Conservation (phyloP, 768 basidiomycete genomes). For the Rhodotorula sphaerocarpa region DNA sequence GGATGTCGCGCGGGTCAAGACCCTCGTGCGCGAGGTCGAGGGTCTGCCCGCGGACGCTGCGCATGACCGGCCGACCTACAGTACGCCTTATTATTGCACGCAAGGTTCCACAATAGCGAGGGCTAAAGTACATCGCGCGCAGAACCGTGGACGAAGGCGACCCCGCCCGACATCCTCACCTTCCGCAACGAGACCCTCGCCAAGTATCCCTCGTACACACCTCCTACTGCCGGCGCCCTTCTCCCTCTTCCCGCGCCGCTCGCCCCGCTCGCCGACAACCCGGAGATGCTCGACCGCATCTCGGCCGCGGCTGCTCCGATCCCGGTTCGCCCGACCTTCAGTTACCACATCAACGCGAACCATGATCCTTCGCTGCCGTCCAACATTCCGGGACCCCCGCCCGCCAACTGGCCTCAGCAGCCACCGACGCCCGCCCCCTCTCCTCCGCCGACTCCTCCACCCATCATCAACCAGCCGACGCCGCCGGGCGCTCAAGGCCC, state of each 20-base stretch:
- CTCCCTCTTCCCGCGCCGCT: constrained; percentile 22
- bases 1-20: constrained; percentile 74
- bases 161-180: constrained; percentile 77
- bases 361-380: constrained; percentile 48
- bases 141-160: constrained; percentile 58
- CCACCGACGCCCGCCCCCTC: constrained; percentile 28
- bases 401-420: constrained; percentile 40
- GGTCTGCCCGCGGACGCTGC: constrained; percentile 52
- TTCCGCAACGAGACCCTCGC: constrained; percentile 85
- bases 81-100: constrained; percentile 5
- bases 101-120: background rate
- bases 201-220: constrained; percentile 89
- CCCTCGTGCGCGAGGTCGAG: constrained; percentile 71
- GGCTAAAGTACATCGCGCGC: constrained; percentile 31
- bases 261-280: constrained; percentile 13
- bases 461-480: constrained; percentile 39
- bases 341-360: constrained; percentile 30
- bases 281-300: constrained; percentile 48
- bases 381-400: constrained; percentile 59
- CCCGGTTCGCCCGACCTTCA: constrained; percentile 56
- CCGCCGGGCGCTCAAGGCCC: constrained; percentile 15
- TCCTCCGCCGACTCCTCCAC: constrained; percentile 34
- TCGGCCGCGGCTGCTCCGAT: constrained; percentile 88
- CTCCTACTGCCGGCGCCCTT: constrained; percentile 46
- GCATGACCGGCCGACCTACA: background rate